Evolutionary conservation across 441 rosid species (phyloP).

Genomic region (Jatropha multifida): DNA sequence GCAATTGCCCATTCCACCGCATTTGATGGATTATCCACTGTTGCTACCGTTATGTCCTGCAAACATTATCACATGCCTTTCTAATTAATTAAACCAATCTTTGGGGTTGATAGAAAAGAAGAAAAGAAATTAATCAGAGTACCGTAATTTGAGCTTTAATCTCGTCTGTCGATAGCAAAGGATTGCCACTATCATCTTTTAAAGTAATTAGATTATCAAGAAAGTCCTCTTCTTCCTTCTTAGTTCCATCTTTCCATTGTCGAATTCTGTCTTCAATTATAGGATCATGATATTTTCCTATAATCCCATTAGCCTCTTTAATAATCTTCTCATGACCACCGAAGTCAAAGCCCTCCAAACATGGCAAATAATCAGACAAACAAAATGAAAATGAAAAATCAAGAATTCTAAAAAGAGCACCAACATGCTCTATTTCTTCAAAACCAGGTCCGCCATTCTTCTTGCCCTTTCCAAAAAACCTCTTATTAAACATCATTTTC

Average conservation of each 20-base stretch:
- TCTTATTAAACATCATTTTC: conserved; percentile 40
- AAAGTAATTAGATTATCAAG: conserved; percentile 45
- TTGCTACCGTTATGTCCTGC: conserved; percentile 16
- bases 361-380: conserved; percentile 56
- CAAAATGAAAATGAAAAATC: conserved; percentile 41
- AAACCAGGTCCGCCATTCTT: conserved; percentile 45
- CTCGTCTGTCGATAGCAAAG: conserved; percentile 41
- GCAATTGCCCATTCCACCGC: conserved; percentile 22
- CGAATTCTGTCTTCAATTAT: conserved; percentile 46
- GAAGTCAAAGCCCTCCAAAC: conserved; percentile 43
- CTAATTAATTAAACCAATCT: not conserved
- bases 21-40: conserved; percentile 19
- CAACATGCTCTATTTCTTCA: conserved; percentile 47
- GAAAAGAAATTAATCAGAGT: not conserved
- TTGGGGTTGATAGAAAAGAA: too few relatives aligned
- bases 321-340: conserved; percentile 55
- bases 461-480: conserved; percentile 43
- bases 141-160: conserved; percentile 51
- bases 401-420: conserved; percentile 42
- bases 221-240: conserved; percentile 35
- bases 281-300: conserved; percentile 49
- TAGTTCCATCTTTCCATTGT: conserved; percentile 34
- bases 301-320: conserved; percentile 18
- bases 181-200: conserved; percentile 37
- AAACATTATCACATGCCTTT: not conserved